These are phyloP conservation scores for Arthrobotrys megalospora DNA, from an alignment of 2,329 filamentous ascomycete genomes.

Conservation along the genomic window DNA sequence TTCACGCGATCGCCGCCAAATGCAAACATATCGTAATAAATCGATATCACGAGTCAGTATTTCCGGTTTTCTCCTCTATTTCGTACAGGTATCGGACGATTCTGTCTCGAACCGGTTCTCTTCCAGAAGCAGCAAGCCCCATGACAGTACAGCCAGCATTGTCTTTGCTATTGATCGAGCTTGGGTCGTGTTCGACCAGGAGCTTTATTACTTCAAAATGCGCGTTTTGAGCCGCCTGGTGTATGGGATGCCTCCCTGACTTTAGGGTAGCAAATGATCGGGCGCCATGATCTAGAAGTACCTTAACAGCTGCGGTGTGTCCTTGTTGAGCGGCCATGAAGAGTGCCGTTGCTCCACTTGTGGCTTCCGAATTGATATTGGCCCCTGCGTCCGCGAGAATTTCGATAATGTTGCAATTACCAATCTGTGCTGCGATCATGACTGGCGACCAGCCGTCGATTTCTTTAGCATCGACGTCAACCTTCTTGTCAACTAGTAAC, in stretches of 20 bases:
- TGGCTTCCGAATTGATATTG: not conserved
- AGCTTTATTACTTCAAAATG: conserved; percentile 22
- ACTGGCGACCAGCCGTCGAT: conserved; percentile 27
- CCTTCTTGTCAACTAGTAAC: conserved; percentile 1
- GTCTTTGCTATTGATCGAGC: not conserved
- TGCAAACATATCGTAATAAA: too few species aligned
- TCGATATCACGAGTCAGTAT: not conserved
- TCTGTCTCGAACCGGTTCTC: not conserved
- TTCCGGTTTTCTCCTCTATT: not conserved
- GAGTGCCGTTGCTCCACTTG: conserved; percentile 24
- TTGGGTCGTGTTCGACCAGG: not conserved
- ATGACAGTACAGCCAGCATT: not conserved
- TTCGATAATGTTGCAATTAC: conserved; percentile 32
- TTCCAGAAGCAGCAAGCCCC: not conserved
- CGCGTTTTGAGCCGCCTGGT: conserved; percentile 21
- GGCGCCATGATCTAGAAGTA: conserved; percentile 4
- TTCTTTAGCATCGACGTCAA: conserved; percentile 3
- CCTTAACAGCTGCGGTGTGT: conserved; percentile 12
- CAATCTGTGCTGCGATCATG: conserved; percentile 7
- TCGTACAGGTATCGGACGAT: not conserved
- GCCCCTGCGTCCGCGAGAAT: conserved; percentile 5
- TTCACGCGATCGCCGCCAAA: too few species aligned
- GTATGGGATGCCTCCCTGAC: conserved; percentile 13
- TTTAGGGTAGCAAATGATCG: not conserved
- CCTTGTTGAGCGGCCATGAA: conserved; percentile 23